These are phyloP conservation scores for Magnusiomyces paraingens DNA, from an alignment of 1,139 yeast species.

Conservation along the genomic window DNA sequence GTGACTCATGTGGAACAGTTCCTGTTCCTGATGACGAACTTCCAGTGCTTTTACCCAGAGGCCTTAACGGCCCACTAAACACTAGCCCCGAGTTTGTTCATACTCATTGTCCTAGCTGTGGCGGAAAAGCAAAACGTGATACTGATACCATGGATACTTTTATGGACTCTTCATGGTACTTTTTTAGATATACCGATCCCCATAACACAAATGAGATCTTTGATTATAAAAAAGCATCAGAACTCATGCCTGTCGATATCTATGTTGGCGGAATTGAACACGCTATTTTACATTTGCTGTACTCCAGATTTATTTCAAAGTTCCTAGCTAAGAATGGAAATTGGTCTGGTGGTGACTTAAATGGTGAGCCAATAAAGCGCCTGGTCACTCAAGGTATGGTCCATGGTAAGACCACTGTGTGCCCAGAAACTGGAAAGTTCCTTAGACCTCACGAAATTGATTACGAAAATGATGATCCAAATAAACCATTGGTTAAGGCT, in stretches of 20 bases:
- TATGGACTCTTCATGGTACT: constrained; percentile 97
- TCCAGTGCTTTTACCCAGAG: constrained; percentile 72
- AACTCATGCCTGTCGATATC: constrained; percentile 73
- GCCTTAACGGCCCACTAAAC: constrained; percentile 65
- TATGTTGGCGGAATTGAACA: constrained; percentile 96
- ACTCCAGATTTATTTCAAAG: constrained; percentile 78
- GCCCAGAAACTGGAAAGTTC: constrained; percentile 67
- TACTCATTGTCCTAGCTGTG: constrained; percentile 77
- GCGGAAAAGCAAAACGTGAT: constrained; percentile 69
- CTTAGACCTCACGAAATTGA: constrained; percentile 72
- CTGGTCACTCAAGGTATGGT: constrained; percentile 97
- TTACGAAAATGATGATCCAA: constrained; percentile 26
- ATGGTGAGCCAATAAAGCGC: constrained; percentile 73
- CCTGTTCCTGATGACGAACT: constrained; percentile 82
- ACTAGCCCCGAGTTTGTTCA: constrained; percentile 63
- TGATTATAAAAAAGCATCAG: constrained; percentile 43
- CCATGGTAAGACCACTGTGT: constrained; percentile 76
- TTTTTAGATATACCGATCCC: constrained; percentile 75
- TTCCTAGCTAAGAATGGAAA: constrained; percentile 56
- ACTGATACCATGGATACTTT: constrained; percentile 99
- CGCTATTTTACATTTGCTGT: constrained; percentile 83
- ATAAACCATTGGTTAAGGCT: constrained; percentile 41
- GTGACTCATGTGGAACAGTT: constrained; percentile 77
- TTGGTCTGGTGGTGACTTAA: constrained; percentile 46
- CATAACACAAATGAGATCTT: constrained; percentile 53